Conservation (phyloP, 306 rosid genomes). For the Carpinus fangiana region DNA sequence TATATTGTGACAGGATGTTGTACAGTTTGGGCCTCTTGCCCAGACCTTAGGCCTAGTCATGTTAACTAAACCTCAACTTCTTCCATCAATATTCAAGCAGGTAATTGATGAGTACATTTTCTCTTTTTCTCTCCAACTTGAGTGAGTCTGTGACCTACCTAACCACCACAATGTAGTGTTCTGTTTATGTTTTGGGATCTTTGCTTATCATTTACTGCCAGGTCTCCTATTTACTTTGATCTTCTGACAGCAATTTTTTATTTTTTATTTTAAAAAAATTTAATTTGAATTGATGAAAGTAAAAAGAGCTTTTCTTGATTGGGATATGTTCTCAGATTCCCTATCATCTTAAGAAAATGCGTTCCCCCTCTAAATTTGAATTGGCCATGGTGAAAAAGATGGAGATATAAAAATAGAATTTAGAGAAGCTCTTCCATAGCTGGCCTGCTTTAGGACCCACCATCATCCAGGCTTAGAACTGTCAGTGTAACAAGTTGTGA, state of each 20-base stretch:
- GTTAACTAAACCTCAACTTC: slow-evolving; percentile 80
- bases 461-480: background rate
- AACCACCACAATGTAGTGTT: background rate
- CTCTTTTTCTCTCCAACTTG: background rate
- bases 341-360: background rate
- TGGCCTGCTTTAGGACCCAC: background rate
- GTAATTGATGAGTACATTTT: slow-evolving; percentile 40
- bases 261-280: no score
- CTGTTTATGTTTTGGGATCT: background rate
- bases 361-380: background rate
- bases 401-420: slow-evolving; percentile 6
- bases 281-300: background rate
- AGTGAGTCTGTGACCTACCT: background rate
- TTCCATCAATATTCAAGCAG: slow-evolving; percentile 92
- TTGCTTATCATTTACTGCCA: background rate
- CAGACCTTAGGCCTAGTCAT: slow-evolving; percentile 87
- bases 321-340: background rate
- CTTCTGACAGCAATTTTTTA: background rate
- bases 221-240: background rate
- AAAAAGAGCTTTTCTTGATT: background rate
- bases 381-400: background rate
- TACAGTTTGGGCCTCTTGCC: slow-evolving; percentile 88
- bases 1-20: slow-evolving; percentile 72
- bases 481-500: background rate
- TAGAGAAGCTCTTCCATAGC: background rate